phyloP scores from a whole-genome alignment of 805 yeast genomes.

The Metschnikowia rubicola region DNA sequence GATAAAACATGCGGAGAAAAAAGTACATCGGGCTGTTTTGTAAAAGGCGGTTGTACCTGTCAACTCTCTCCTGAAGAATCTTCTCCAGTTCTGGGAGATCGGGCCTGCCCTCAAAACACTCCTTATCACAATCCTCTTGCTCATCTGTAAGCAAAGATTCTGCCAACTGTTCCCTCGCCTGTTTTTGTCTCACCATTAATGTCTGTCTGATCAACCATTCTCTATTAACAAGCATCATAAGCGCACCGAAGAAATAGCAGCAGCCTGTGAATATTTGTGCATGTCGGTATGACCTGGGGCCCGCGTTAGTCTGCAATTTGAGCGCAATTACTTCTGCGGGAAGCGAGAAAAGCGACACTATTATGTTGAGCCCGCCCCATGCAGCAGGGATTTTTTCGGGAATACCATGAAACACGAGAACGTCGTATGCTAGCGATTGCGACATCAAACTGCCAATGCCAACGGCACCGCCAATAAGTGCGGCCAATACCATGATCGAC shows the following conservation, averaged over 20 bases:
- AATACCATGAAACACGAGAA: conserved; percentile 11
- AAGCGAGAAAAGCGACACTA: conserved; percentile 31
- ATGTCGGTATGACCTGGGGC: conserved; percentile 42
- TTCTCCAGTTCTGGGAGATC: not conserved
- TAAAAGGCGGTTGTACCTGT: conserved; percentile 13
- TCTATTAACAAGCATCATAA: conserved; percentile 46
- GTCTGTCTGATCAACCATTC: conserved; percentile 43
- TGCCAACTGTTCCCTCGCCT: conserved; percentile 6
- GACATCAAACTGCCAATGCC: conserved; percentile 29
- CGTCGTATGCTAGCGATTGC: conserved; percentile 18
- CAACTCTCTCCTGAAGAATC: conserved; percentile 7
- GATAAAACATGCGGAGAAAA: conserved; percentile 15
- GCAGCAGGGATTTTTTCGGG: conserved; percentile 32
- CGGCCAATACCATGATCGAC: conserved; percentile 27
- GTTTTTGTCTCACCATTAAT: conserved; percentile 6
- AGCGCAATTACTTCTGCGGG: conserved; percentile 56
- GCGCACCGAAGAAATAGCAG: conserved; percentile 40
- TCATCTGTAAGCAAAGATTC: not conserved
- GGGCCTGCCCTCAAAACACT: not conserved
- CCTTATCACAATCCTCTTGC: not conserved
- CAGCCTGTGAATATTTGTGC: conserved; percentile 61
- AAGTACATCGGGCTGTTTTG: conserved; percentile 1
- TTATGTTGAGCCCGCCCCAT: conserved; percentile 39
- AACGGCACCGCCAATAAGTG: conserved; percentile 28
- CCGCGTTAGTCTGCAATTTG: conserved; percentile 11